A percentile compares a stretch with the other conserved stretches of the same genome.
Evolutionary conservation across 768 basidiomycete species (phyloP).

Genomic region (Termitomyces sp.): DNA sequence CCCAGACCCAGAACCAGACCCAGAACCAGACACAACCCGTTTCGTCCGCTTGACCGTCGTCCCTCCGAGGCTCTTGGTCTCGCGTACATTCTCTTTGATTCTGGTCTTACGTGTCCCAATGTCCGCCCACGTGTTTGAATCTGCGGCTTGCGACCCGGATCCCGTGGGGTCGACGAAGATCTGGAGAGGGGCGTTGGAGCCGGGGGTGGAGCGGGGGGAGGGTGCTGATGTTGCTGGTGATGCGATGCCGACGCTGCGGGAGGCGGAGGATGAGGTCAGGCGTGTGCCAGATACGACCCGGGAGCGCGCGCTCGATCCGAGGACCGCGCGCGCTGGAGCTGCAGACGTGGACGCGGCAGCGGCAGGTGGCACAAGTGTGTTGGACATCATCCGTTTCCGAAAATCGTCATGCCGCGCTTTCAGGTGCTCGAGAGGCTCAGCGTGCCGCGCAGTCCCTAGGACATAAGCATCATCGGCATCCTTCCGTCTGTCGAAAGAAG

Average conservation of each 20-base stretch:
- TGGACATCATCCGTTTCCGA: conserved; percentile 84
- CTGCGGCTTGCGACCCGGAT: conserved; percentile 32
- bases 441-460: conserved; percentile 85
- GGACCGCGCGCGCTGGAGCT: conserved; percentile 24
- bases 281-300: conserved; percentile 26
- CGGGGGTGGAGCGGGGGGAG: conserved; percentile 27
- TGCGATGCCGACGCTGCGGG: not conserved
- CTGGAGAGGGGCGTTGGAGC: conserved; percentile 55
- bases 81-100: conserved; percentile 73
- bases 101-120: conserved; percentile 73
- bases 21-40: conserved; percentile 39
- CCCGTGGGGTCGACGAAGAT: conserved; percentile 72
- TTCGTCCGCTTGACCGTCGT: conserved; percentile 51
- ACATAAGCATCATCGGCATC: conserved; percentile 88
- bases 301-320: conserved; percentile 37
- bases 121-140: conserved; percentile 54
- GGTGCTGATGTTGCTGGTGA: conserved; percentile 9
- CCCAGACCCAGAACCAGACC: conserved; percentile 14
- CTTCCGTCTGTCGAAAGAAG: conserved; percentile 47
- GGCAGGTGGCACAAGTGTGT: conserved; percentile 31
- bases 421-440: conserved; percentile 75
- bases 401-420: conserved; percentile 78
- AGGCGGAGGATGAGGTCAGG: conserved; percentile 15
- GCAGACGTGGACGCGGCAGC: conserved; percentile 22
- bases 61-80: conserved; percentile 63